phyloP scores from a whole-genome alignment of 2,329 filamentous ascomycete genomes.

The Hymenoscyphus fructigenus region DNA sequence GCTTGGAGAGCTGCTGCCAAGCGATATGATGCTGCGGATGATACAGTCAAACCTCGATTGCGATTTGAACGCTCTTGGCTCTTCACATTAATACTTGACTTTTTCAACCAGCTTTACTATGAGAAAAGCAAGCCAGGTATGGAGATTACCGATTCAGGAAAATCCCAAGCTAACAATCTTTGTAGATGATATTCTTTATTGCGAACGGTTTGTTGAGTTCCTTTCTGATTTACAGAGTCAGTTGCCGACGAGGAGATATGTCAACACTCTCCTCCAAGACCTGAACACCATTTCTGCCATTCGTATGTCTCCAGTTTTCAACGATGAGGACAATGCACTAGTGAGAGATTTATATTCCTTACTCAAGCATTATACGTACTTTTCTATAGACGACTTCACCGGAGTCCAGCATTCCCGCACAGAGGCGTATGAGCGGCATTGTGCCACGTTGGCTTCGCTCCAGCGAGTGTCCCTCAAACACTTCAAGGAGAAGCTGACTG shows the following conservation, averaged over 20 bases:
- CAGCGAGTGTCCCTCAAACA: slow-evolving; percentile 76
- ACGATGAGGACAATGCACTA: slow-evolving; percentile 70
- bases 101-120: slow-evolving; percentile 70
- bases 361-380: slow-evolving; percentile 83
- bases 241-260: slow-evolving; percentile 87
- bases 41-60: slow-evolving; percentile 71
- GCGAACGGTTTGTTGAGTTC: slow-evolving; percentile 90
- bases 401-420: slow-evolving; percentile 71
- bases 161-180: slow-evolving; percentile 31
- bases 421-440: slow-evolving; percentile 79
- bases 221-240: slow-evolving; percentile 90
- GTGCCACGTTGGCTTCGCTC: slow-evolving; percentile 70
- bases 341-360: slow-evolving; percentile 78
- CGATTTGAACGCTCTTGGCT: slow-evolving; percentile 94
- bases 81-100: slow-evolving; percentile 81
- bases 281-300: slow-evolving; percentile 79
- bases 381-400: slow-evolving; percentile 88
- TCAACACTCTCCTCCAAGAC: slow-evolving; percentile 84
- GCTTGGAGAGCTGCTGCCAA: slow-evolving; percentile 87
- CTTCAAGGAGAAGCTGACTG: slow-evolving; percentile 88
- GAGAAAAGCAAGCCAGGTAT: slow-evolving; percentile 48
- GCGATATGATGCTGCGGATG: slow-evolving; percentile 83
- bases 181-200: slow-evolving; percentile 72
- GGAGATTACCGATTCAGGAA: slow-evolving; percentile 13
- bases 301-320: slow-evolving; percentile 74